Conservation (phyloP, 2,329 filamentous ascomycete species). For the Aspergillus nomiae region DNA sequence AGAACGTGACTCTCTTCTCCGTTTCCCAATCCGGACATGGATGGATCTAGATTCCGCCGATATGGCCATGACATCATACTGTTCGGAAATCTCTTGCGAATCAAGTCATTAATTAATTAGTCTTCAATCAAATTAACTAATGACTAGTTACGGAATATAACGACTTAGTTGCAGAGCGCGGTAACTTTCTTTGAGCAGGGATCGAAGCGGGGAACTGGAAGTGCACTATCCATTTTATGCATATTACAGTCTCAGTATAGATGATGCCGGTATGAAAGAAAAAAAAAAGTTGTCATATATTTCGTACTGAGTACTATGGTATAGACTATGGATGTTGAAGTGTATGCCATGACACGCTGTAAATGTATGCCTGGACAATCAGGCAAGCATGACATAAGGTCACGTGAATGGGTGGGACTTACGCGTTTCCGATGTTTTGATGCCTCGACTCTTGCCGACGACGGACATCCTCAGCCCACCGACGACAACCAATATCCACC, state of each 20-base stretch:
- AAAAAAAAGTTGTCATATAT: neutral
- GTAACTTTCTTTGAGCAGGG: neutral
- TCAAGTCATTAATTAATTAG: neutral
- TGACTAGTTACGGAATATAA: neutral
- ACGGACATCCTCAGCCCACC: slow-evolving; percentile 15
- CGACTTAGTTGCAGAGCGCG: neutral
- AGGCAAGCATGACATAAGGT: slow-evolving; percentile 14
- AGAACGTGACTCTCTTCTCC: neutral
- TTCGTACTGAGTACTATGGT: too few species aligned
- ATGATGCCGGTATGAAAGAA: neutral
- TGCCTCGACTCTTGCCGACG: slow-evolving; percentile 18
- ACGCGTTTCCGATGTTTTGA: slow-evolving; percentile 25
- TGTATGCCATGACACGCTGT: neutral
- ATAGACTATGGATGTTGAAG: too few species aligned
- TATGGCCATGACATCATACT: neutral
- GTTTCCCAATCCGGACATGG: neutral
- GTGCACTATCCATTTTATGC: neutral
- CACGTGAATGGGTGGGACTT: slow-evolving; percentile 21
- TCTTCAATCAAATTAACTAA: neutral
- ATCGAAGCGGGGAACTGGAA: neutral
- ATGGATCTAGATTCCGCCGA: neutral
- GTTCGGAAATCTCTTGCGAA: too few species aligned
- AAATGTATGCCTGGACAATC: slow-evolving; percentile 1
- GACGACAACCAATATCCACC: slow-evolving; percentile 10
- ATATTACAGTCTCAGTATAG: neutral